Conservation (phyloP, 495 filamentous ascomycete genomes). For the Neurospora africana region DNA sequence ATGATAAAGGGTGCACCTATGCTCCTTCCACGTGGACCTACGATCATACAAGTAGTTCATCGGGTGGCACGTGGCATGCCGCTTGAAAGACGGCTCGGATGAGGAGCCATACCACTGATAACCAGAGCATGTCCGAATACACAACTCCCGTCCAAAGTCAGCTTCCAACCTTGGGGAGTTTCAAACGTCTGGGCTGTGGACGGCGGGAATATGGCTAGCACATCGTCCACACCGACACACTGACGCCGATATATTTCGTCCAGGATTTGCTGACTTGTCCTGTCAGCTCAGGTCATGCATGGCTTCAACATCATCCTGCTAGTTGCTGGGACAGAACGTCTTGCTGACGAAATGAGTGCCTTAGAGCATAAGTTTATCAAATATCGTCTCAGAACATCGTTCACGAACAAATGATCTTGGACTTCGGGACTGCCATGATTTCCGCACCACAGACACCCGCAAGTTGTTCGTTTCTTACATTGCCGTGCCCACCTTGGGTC, state of each 20-base stretch:
- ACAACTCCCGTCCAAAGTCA: background rate
- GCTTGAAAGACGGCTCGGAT: background rate
- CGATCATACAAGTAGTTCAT: background rate
- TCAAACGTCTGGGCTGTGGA: background rate
- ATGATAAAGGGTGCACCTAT: background rate
- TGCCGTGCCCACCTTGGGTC: background rate
- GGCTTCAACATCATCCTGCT: background rate
- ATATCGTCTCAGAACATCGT: background rate
- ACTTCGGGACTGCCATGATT: background rate
- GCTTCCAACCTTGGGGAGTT: background rate
- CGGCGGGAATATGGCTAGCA: background rate
- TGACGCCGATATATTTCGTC: background rate
- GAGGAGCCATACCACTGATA: background rate
- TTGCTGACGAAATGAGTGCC: background rate
- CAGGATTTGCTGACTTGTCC: background rate
- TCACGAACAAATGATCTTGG: background rate
- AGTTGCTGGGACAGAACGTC: background rate
- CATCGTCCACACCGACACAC: background rate
- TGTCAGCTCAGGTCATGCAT: background rate
- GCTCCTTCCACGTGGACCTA: background rate
- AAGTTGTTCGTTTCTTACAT: background rate
- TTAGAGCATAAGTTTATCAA: background rate
- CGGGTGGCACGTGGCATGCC: background rate
- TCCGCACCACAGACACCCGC: background rate
- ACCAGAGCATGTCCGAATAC: background rate